Percentiles rank a stretch among this genome's conserved stretches.
Conservation (phyloP, 2,329 filamentous ascomycete genomes). For the Fusarium sterilihyphosum region DNA sequence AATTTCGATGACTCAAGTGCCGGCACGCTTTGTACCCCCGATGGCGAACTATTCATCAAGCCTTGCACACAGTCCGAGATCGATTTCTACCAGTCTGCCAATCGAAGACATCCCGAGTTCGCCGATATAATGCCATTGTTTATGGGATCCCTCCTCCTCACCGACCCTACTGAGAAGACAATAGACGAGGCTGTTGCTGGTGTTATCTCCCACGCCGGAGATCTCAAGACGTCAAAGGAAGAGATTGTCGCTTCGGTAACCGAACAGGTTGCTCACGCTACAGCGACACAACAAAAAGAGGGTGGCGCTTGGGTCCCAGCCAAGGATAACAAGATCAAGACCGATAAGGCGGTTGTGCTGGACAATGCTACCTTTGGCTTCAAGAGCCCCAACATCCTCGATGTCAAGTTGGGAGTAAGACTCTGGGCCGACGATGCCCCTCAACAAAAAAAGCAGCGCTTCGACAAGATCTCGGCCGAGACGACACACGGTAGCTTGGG, state of each 20-base stretch:
- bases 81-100: slow-evolving; percentile 84
- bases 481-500: slow-evolving; percentile 70
- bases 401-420: slow-evolving; percentile 88
- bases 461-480: slow-evolving; percentile 66
- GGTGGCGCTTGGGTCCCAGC: slow-evolving; percentile 58
- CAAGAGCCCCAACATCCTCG: slow-evolving; percentile 86
- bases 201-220: slow-evolving; percentile 52
- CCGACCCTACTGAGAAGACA: slow-evolving; percentile 59
- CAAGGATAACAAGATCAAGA: slow-evolving; percentile 71
- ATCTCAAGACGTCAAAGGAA: slow-evolving; percentile 47
- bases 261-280: slow-evolving; percentile 44
- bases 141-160: slow-evolving; percentile 81
- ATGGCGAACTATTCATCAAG: slow-evolving; percentile 91
- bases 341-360: slow-evolving; percentile 82
- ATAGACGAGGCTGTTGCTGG: slow-evolving; percentile 61
- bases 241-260: slow-evolving; percentile 48
- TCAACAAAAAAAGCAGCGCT: slow-evolving; percentile 66
- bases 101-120: slow-evolving; percentile 74
- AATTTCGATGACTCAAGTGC: slow-evolving; percentile 66
- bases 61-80: slow-evolving; percentile 89
- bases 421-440: slow-evolving; percentile 84
- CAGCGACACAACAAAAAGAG: slow-evolving; percentile 25
- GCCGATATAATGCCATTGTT: slow-evolving; percentile 84
- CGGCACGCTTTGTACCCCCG: slow-evolving; percentile 85
- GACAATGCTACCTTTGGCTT: slow-evolving; percentile 87